Percentiles rank a stretch among this genome's conserved stretches.
Conservation (phyloP, 805 yeast species). For the Candida arabinofermentans region DNA sequence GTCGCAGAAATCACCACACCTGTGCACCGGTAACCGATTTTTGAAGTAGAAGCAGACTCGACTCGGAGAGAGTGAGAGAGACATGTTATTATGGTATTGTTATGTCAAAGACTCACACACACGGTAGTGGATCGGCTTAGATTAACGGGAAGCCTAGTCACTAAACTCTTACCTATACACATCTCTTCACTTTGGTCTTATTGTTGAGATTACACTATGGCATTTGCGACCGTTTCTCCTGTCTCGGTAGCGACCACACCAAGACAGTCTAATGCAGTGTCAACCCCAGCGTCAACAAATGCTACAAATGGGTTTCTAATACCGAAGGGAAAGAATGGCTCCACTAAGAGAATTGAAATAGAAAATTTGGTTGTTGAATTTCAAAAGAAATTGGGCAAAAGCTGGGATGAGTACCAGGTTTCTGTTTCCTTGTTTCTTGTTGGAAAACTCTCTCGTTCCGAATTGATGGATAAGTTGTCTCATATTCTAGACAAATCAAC, state of each 20-base stretch:
- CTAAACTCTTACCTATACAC: too few species aligned
- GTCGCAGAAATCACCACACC: neutral
- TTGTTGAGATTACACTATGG: neutral
- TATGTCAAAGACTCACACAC: too few species aligned
- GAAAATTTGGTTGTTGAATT: constrained; percentile 67
- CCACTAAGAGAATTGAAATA: constrained; percentile 47
- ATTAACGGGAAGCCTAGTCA: too few species aligned
- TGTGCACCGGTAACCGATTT: too few species aligned
- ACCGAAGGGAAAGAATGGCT: constrained; percentile 17
- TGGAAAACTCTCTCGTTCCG: constrained; percentile 75
- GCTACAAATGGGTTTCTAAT: constrained; percentile 8
- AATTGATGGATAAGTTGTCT: constrained; percentile 56
- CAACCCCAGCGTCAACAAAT: neutral
- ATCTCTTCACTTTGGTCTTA: too few species aligned
- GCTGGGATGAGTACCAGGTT: constrained; percentile 86
- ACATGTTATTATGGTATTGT: too few species aligned
- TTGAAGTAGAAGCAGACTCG: too few species aligned
- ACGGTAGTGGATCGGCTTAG: too few species aligned
- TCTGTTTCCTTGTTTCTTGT: constrained; percentile 69
- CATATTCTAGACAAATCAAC: constrained; percentile 50
- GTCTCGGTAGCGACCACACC: constrained; percentile 8
- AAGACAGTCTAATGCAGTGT: neutral
- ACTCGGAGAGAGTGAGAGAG: too few species aligned
- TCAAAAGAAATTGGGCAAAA: constrained; percentile 65
- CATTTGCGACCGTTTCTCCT: constrained; percentile 8